Conservation (phyloP, 306 rosid genomes). For the Ceratonia siliqua region DNA sequence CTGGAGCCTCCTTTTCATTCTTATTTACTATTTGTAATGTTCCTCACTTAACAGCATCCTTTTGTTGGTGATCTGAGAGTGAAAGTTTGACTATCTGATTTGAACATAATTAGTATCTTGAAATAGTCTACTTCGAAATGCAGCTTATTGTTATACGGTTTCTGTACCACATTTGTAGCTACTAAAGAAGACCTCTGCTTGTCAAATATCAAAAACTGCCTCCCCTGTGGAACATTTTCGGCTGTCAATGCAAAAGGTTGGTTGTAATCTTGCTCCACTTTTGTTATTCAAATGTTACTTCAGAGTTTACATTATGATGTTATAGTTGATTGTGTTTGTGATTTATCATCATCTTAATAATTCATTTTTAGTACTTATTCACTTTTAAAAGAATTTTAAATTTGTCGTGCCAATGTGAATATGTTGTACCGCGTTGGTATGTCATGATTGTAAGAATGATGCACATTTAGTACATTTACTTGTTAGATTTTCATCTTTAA, state of each 20-base stretch:
- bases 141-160: constrained; percentile 69
- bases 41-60: neutral
- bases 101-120: constrained; percentile 36
- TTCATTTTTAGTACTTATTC: constrained; percentile 5
- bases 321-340: neutral
- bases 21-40: neutral
- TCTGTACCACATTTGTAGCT: constrained; percentile 75
- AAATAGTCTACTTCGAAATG: constrained; percentile 57
- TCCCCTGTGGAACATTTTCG: constrained; percentile 87
- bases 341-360: neutral
- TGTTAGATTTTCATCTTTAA: neutral
- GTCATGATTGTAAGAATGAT: neutral
- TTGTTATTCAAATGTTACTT: neutral
- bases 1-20: neutral
- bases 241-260: constrained; percentile 74
- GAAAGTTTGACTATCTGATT: constrained; percentile 27
- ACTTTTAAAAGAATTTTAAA: neutral
- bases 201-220: constrained; percentile 80
- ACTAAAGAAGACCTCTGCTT: constrained; percentile 80
- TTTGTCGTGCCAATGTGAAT: neutral
- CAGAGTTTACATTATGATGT: neutral
- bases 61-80: constrained; percentile 4
- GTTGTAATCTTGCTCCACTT: constrained; percentile 25
- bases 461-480: neutral
- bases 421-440: constrained; percentile 1